A percentile compares a stretch with the other conserved stretches of the same genome.
Conservation (phyloP, 768 basidiomycete species). For the Lyophyllum atratum region DNA sequence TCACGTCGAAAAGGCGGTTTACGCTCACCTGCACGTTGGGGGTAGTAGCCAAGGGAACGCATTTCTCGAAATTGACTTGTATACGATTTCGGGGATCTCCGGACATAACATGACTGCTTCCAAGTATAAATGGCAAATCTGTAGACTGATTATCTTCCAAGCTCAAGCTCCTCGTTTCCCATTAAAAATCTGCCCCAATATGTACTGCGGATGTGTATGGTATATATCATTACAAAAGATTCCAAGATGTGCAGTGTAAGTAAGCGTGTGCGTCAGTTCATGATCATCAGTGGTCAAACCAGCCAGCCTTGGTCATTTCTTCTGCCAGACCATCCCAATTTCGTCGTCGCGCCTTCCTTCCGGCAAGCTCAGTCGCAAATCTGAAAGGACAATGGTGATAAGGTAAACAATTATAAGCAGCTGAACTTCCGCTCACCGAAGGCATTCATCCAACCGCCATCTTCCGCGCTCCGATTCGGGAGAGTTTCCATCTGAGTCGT, state of each 20-base stretch:
- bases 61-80: background rate
- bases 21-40: background rate
- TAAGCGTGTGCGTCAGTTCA: background rate
- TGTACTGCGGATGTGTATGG: background rate
- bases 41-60: background rate
- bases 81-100: background rate
- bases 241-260: background rate
- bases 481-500: constrained; percentile 27
- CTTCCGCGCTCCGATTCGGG: constrained; percentile 48
- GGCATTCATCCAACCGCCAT: constrained; percentile 83
- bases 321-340: constrained; percentile 70
- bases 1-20: background rate
- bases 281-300: constrained; percentile 54
- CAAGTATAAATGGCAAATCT: too few species aligned
- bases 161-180: too few species aligned
- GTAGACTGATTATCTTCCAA: too few species aligned
- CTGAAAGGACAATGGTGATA: constrained; percentile 33
- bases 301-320: constrained; percentile 75
- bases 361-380: constrained; percentile 83
- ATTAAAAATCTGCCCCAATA: background rate
- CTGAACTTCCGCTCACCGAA: constrained; percentile 49
- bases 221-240: background rate
- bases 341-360: constrained; percentile 65
- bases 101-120: background rate
- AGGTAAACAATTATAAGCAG: background rate